These are phyloP conservation scores for Leishmania aethiopica DNA, from an alignment of 208 protist genomes.

Conservation along the genomic window DNA sequence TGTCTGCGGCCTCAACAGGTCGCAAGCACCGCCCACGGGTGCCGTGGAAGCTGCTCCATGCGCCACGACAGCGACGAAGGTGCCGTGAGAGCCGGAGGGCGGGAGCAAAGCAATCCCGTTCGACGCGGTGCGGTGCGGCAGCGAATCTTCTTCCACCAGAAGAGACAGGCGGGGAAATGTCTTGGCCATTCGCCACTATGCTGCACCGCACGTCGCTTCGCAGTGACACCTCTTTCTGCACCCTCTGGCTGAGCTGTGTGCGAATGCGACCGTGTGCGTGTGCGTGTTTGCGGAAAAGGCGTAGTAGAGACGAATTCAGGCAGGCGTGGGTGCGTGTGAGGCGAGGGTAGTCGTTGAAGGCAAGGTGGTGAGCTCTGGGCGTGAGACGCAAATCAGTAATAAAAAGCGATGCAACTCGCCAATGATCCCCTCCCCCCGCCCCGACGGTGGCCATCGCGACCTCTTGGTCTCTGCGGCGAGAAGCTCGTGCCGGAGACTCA, in stretches of 20 bases:
- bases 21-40: neutral
- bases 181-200: neutral
- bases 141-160: conserved; percentile 9
- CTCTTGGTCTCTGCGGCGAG: neutral
- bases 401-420: neutral
- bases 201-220: neutral
- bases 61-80: conserved; percentile 3
- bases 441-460: neutral
- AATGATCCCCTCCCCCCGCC: neutral
- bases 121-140: neutral
- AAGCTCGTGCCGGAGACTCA: no score
- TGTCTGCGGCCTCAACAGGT: neutral
- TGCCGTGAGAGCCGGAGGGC: neutral
- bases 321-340: neutral
- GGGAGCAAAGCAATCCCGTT: conserved; percentile 18
- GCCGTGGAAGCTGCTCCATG: neutral
- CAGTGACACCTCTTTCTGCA: neutral
- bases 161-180: conserved; percentile 18
- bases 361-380: neutral
- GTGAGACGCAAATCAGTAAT: neutral
- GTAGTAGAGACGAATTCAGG: neutral
- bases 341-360: neutral
- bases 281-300: neutral
- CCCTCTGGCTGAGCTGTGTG: neutral
- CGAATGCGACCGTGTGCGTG: neutral